phyloP scores from a whole-genome alignment of 306 rosid species.

The Vicia faba region DNA sequence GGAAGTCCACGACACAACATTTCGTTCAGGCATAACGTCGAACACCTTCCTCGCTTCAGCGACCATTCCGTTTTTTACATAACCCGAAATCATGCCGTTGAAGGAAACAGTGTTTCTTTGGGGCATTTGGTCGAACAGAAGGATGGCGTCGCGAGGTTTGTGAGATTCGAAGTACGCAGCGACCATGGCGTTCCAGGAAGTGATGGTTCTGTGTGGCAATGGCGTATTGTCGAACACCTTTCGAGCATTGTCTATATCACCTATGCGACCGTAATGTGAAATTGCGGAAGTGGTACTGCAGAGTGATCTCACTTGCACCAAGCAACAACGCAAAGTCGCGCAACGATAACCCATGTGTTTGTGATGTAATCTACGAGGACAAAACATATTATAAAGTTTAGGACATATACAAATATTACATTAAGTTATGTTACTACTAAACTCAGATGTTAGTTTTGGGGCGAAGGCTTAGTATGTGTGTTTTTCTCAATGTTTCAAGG shows the following conservation, averaged over 20 bases:
- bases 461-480: no score
- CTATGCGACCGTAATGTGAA: slow-evolving; percentile 29
- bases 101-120: slow-evolving; percentile 50
- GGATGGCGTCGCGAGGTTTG: slow-evolving; percentile 46
- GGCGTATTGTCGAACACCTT: slow-evolving; percentile 56
- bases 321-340: slow-evolving; percentile 1
- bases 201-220: slow-evolving; percentile 32
- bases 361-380: not conserved
- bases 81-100: slow-evolving; percentile 53
- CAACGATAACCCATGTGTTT: slow-evolving; percentile 21
- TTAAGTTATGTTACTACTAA: no score
- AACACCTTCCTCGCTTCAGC: slow-evolving; percentile 47
- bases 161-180: slow-evolving; percentile 52
- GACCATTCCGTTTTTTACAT: slow-evolving; percentile 45
- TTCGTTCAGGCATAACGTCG: slow-evolving; percentile 49
- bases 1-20: slow-evolving; percentile 64
- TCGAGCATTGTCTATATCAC: slow-evolving; percentile 49
- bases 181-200: slow-evolving; percentile 59
- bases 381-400: no score
- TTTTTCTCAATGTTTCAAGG: no score
- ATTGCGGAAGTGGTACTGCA: slow-evolving; percentile 42
- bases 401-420: no score
- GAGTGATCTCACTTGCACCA: slow-evolving; percentile 27
- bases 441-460: no score
- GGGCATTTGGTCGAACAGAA: slow-evolving; percentile 52